Percentiles rank a stretch among this genome's conserved stretches.
These are phyloP conservation scores for Cercospora sp. DNA, from an alignment of 2,329 filamentous ascomycete species.

Conservation along the genomic window DNA sequence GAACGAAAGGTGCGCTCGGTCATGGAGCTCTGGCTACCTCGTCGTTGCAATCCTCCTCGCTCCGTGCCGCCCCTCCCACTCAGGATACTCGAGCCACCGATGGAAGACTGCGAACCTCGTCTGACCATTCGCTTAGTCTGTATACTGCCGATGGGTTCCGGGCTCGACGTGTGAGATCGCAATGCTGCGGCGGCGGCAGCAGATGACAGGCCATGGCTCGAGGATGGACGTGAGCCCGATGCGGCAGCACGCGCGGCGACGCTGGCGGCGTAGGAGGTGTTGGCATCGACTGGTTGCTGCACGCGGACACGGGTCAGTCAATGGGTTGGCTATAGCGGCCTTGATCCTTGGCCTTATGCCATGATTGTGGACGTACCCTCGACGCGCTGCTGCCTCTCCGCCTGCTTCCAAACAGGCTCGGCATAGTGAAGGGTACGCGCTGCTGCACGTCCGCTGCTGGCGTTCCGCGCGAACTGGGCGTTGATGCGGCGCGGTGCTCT, in stretches of 20 bases:
- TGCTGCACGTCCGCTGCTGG: not conserved
- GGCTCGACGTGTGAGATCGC: conserved; percentile 72
- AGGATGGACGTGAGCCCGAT: conserved; percentile 67
- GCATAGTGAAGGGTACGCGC: conserved; percentile 11
- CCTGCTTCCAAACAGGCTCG: conserved; percentile 22
- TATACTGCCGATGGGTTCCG: conserved; percentile 76
- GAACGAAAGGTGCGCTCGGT: conserved; percentile 83
- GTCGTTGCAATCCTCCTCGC: conserved; percentile 57
- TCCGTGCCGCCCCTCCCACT: conserved; percentile 32
- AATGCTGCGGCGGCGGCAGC: conserved; percentile 86
- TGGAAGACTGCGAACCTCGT: conserved; percentile 71
- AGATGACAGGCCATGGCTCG: conserved; percentile 69
- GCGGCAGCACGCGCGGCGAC: conserved; percentile 73
- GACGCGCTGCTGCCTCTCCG: conserved; percentile 24
- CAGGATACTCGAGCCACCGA: conserved; percentile 50
- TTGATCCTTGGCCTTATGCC: not conserved
- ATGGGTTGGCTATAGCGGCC: not conserved
- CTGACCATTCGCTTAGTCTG: conserved; percentile 84
- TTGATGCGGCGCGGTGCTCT: not conserved
- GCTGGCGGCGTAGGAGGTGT: conserved; percentile 57
- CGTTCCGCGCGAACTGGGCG: not conserved
- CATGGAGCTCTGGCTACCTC: conserved; percentile 78
- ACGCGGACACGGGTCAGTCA: conserved; percentile 2
- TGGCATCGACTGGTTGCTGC: conserved; percentile 15
- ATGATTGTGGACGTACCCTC: conserved; percentile 14